A percentile compares a stretch with the other conserved stretches of the same genome.
Evolutionary conservation across 768 basidiomycete genomes (phyloP).

Genomic region (Calocera viscosa): DNA sequence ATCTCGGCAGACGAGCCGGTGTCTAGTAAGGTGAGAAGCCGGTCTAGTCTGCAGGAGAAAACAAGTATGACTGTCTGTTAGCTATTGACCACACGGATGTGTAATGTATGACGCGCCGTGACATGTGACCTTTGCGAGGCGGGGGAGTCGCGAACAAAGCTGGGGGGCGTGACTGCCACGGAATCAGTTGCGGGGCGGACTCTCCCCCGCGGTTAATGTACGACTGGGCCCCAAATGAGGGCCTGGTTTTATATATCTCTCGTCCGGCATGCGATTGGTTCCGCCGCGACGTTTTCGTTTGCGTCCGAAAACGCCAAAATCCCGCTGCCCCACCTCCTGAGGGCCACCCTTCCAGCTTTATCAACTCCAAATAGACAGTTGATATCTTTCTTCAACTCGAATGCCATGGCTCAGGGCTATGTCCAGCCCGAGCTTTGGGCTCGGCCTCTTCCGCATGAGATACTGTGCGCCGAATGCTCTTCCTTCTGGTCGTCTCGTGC

Average conservation of each 20-base stretch:
- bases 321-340: no score
- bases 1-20: constrained; percentile 85
- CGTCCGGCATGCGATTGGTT: not conserved
- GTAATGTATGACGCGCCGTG: not conserved
- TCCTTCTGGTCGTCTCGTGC: not conserved
- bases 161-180: not conserved
- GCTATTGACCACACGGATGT: no score
- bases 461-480: not conserved
- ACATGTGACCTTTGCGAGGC: constrained; percentile 8
- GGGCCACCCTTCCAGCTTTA: no score
- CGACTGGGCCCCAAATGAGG: not conserved
- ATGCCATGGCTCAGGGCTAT: not conserved
- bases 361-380: not conserved
- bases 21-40: constrained; percentile 88
- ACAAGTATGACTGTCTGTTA: no score
- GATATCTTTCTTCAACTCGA: not conserved
- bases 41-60: constrained; percentile 60
- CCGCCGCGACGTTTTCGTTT: not conserved
- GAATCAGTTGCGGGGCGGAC: not conserved
- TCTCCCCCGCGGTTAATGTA: not conserved
- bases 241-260: constrained; percentile 8
- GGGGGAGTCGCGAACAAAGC: no score
- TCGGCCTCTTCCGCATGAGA: constrained; percentile 1
- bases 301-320: not conserved
- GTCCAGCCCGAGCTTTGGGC: not conserved